Evolutionary conservation across 345 rosid genomes (phyloP), one percentile per base, ranked within the genome.

Genomic region (Microthlaspi erraticum): DNA sequence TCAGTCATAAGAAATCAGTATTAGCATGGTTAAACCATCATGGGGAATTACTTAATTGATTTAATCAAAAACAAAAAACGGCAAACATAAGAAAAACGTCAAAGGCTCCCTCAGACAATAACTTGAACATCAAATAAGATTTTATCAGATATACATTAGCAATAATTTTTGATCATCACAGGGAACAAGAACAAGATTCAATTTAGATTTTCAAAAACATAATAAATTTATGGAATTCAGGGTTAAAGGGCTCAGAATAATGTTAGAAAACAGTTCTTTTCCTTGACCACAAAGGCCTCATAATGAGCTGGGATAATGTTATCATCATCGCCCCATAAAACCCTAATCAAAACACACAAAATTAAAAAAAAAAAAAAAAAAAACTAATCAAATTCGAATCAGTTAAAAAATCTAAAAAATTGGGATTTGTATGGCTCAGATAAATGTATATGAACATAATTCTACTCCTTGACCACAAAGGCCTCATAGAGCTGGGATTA

Each of bases 1-100:
- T 77, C 77, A 53, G 31, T 81, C 84, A 80, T 5, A 18, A 33
- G 54, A 66, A 17, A 69, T 85, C 88, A 85, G 86, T 66, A 82
- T 85, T 85, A 82, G 86, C 88, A 84, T 84, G 88, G 85, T 80
- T 74, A 23, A 53, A 11, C 8, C 84, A 82, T 84, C 88, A 84
- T 51, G 0, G 88, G 84, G 82, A 84, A 78, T 23, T n/a, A 1
- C 6, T 8, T 8, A 2, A 1, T 32, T 8, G 13, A 3, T 8
- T 5, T 13, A 7, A 8, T 16, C 12, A 3, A 1, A 16, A 33
- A 55, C 26, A 16, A 34, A 5, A 9, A 38, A 59, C 0, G 0
- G 11, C 48, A 17, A 37, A 16, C 7, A 45, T 6, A 50, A 5
- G 1, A 4, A 20, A 26, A 17, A 17, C 5, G 12, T 2, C n/a